phyloP scores from a whole-genome alignment of 306 rosid genomes.

The Chamaecrista fasciculata region DNA sequence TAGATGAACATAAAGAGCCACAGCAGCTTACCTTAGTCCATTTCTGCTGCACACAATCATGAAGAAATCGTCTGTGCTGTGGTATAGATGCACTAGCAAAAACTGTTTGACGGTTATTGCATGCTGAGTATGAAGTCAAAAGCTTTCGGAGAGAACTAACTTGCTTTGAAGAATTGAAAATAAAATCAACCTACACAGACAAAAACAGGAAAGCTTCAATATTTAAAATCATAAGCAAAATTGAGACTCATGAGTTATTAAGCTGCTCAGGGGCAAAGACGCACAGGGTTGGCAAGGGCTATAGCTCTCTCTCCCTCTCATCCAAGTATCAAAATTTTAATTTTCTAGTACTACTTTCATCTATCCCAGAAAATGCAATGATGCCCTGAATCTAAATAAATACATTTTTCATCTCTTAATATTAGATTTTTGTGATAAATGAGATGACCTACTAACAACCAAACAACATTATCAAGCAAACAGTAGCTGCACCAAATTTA shows the following conservation, averaged over 20 bases:
- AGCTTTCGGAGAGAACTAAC: constrained; percentile 79
- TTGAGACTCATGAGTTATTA: not conserved
- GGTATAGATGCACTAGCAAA: constrained; percentile 98
- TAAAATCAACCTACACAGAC: constrained; percentile 75
- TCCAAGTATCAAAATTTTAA: not conserved
- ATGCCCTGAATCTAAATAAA: not conserved
- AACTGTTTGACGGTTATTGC: constrained; percentile 74
- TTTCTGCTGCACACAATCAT: constrained; percentile 87
- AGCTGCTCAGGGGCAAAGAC: constrained; percentile 20
- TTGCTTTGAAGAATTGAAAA: constrained; percentile 86
- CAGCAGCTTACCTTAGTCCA: constrained; percentile 80
- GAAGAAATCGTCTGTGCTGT: constrained; percentile 77
- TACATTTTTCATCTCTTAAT: constrained; percentile 6
- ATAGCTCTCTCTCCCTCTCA: not conserved
- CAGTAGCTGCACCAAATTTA: constrained; percentile 13
- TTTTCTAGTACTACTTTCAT: not conserved
- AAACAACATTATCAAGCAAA: constrained; percentile 13
- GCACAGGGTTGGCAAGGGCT: not conserved
- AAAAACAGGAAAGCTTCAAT: constrained; percentile 6
- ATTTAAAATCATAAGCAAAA: constrained; percentile 6
- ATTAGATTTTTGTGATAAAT: not conserved
- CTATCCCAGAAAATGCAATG: not conserved
- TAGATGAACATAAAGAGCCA: constrained; percentile 29
- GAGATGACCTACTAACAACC: not conserved
- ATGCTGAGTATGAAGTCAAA: constrained; percentile 75